These are phyloP conservation scores for Emergomyces orientalis DNA, from an alignment of 2,329 filamentous ascomycete genomes.

Conservation along the genomic window DNA sequence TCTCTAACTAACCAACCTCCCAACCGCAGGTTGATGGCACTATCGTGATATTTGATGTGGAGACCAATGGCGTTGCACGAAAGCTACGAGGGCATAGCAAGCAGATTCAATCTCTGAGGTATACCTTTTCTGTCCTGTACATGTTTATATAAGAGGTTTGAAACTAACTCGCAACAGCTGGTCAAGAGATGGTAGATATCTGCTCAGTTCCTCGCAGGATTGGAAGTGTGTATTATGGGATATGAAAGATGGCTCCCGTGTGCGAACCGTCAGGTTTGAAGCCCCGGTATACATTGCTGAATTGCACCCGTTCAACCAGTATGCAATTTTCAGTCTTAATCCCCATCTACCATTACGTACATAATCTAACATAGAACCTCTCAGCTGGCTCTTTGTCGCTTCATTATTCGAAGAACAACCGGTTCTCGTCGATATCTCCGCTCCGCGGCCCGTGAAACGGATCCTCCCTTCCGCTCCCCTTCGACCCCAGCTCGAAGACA, in stretches of 20 bases:
- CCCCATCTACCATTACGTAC: not conserved
- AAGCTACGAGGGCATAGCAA: conserved; percentile 89
- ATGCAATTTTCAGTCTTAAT: conserved; percentile 27
- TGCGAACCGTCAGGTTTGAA: conserved; percentile 81
- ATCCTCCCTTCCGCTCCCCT: conserved; percentile 73
- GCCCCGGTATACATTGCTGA: conserved; percentile 94
- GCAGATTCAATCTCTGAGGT: conserved; percentile 80
- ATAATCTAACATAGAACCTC: conserved; percentile 3
- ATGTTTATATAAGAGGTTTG: not conserved
- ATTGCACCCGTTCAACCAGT: conserved; percentile 85
- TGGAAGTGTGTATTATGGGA: conserved; percentile 98
- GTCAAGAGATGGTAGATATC: conserved; percentile 83
- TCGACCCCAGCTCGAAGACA: conserved; percentile 59
- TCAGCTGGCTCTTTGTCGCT: conserved; percentile 75
- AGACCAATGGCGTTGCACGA: conserved; percentile 91
- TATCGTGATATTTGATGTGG: conserved; percentile 91
- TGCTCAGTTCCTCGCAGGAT: conserved; percentile 87
- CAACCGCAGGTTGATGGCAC: conserved; percentile 62
- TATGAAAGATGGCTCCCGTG: conserved; percentile 59
- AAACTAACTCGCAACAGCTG: conserved; percentile 47
- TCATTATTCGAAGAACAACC: conserved; percentile 92
- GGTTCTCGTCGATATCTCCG: conserved; percentile 70
- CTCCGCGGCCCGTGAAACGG: conserved; percentile 61
- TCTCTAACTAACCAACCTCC: conserved; percentile 9
- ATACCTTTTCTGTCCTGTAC: conserved; percentile 10